phyloP scores from a whole-genome alignment of 352 stramenopile genomes.

The Phytopythium kandeliae region DNA sequence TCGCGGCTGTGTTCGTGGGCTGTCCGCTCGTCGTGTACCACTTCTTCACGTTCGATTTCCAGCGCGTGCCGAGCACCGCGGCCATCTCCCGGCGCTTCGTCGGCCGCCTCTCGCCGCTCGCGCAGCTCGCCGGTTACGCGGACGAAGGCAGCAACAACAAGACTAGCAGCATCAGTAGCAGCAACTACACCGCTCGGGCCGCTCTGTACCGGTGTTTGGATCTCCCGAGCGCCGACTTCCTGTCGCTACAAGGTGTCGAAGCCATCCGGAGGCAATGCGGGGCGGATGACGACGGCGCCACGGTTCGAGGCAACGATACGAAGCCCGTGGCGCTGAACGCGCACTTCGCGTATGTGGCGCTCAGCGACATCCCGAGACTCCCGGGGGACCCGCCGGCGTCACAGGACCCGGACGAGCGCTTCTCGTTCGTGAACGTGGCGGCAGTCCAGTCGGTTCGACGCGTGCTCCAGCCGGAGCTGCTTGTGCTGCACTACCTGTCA shows the following conservation, averaged over 20 bases:
- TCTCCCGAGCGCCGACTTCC: slow-evolving; percentile 14
- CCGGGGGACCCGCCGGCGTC: not conserved
- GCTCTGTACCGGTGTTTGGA: slow-evolving; percentile 15
- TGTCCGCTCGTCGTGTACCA: slow-evolving; percentile 26
- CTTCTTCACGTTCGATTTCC: slow-evolving; percentile 23
- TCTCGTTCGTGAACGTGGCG: slow-evolving; percentile 36
- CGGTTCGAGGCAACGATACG: not conserved
- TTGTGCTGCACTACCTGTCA: slow-evolving; percentile 38
- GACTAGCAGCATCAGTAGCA: not conserved
- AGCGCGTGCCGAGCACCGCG: slow-evolving; percentile 4
- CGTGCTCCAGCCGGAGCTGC: slow-evolving; percentile 16
- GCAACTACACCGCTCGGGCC: not conserved
- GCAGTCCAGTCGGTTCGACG: slow-evolving; percentile 24
- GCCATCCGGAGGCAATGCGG: slow-evolving; percentile 1
- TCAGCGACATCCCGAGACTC: slow-evolving; percentile 14
- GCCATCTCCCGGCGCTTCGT: slow-evolving; percentile 2
- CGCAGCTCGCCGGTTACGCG: not conserved
- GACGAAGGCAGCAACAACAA: not conserved
- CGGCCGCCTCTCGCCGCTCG: not conserved
- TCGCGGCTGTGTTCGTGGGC: slow-evolving; percentile 23
- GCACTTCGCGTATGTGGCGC: slow-evolving; percentile 29
- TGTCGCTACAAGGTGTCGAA: slow-evolving; percentile 4
- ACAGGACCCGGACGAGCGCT: slow-evolving; percentile 12
- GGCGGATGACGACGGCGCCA: no score
- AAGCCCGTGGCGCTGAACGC: slow-evolving; percentile 9